phyloP scores from a whole-genome alignment of 352 stramenopile species.

The Aphanomyces euteiches region DNA sequence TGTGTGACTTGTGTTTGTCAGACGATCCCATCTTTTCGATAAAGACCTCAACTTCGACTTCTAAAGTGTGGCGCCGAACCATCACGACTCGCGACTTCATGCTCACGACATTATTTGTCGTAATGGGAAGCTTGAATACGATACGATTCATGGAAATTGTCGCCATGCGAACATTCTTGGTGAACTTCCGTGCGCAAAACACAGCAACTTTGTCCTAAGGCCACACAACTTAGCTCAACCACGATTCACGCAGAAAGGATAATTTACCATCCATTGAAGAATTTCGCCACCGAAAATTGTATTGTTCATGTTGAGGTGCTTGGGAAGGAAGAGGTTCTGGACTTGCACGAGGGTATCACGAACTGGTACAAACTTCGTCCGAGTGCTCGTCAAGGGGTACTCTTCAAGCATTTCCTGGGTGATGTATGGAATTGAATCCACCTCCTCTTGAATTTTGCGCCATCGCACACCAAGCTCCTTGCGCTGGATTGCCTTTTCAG shows the following conservation, averaged over 20 bases:
- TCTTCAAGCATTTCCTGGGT: constrained; percentile 31
- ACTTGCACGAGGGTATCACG: constrained; percentile 21
- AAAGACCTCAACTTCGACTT: constrained; percentile 33
- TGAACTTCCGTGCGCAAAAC: constrained; percentile 74
- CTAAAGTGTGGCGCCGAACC: constrained; percentile 23
- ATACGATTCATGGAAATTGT: constrained; percentile 69
- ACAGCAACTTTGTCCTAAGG: constrained; percentile 39
- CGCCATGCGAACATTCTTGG: constrained; percentile 64
- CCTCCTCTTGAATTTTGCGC: constrained; percentile 37
- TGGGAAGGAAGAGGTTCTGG: constrained; percentile 31
- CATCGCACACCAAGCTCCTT: constrained; percentile 34
- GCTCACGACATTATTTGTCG: constrained; percentile 68
- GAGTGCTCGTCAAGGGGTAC: constrained; percentile 8
- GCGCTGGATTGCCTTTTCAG: constrained; percentile 33
- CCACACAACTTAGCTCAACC: neutral
- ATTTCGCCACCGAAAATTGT: constrained; percentile 34
- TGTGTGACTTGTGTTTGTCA: constrained; percentile 32
- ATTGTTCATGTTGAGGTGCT: constrained; percentile 33
- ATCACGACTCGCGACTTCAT: constrained; percentile 55
- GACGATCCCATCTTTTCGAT: constrained; percentile 15
- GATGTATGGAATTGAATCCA: constrained; percentile 33
- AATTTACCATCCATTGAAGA: constrained; percentile 31
- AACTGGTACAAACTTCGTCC: constrained; percentile 31
- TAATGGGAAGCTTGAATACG: constrained; percentile 59
- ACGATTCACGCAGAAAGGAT: neutral